These are phyloP conservation scores for Microdochium bolleyi DNA, from an alignment of 2,329 filamentous ascomycete species.

Conservation along the genomic window DNA sequence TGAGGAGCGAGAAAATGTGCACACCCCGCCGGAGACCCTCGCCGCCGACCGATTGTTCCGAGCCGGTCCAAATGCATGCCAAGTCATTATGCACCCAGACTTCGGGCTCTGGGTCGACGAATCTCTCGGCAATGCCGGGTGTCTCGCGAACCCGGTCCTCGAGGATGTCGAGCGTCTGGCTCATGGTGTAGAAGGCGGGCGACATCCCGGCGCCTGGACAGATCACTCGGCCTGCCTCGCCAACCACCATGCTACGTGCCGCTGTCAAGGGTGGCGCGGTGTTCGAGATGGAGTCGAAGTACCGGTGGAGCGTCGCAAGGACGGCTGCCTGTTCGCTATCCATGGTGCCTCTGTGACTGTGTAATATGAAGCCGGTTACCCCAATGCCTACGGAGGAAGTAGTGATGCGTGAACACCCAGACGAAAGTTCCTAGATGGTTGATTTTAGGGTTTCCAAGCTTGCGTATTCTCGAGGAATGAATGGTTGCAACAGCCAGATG, in stretches of 20 bases:
- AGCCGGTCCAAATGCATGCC: not conserved
- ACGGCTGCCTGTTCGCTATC: not conserved
- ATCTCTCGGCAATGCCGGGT: not conserved
- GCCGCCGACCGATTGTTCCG: not conserved
- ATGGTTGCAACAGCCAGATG: not conserved
- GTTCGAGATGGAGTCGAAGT: not conserved
- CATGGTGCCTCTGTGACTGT: not conserved
- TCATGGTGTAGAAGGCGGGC: not conserved
- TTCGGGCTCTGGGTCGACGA: not conserved
- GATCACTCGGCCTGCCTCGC: not conserved
- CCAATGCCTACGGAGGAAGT: not conserved
- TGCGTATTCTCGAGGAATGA: too few relatives aligned
- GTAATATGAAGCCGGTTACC: not conserved
- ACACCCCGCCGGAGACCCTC: not conserved
- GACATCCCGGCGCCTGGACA: not conserved
- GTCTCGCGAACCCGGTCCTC: not conserved
- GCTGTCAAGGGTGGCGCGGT: not conserved
- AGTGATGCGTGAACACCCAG: not conserved
- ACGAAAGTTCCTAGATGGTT: not conserved
- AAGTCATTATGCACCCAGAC: not conserved
- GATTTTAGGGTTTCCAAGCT: not conserved
- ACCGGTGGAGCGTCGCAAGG: not conserved
- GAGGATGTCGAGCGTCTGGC: not conserved
- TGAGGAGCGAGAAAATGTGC: not conserved
- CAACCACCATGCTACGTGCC: not conserved